Base-by-base conservation (phyloP, 1,139 yeast species). In the Yamadazyma jaroonii region DNA sequence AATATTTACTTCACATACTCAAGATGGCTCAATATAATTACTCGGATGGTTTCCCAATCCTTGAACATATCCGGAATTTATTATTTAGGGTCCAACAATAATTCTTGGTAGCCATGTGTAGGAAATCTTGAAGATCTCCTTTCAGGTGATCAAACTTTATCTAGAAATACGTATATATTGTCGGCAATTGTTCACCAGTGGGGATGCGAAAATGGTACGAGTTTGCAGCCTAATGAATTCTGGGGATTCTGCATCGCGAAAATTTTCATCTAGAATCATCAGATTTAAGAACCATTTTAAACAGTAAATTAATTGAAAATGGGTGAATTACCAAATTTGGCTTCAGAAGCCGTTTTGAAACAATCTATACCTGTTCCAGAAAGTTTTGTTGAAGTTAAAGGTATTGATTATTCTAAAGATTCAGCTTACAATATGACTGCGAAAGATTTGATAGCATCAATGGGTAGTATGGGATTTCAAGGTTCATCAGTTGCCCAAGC, bases 381-480 rank as follows among this genome's bases (percentile, higher is more conserved):
- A 29, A 79, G 77, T 51, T 84, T 85, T 42, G 81, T 77, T 17
- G 75, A 79, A 52, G 96, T 94, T 29, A 67, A 75, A 41, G 99
- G 98, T 38, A 79, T 92, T 35, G 97, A 92, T 62, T 94, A 90
- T 62, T 80, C 90, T 36, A 72, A 81, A 49, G 83, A 84, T 34
- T 73, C 72, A 40, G 80, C 84, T 13, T 72, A 65, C 46, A 79
- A 88, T 60, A 80, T 86, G 77, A 69, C 72, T 35, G 97, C 97
- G 21, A 71, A 73, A 12, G 94, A 87, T 53, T 69, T 92, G 48
- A 76, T 92, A 47, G 71, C 69, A 26, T 78, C 94, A 29, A 92
- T 94, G 98, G 78, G 71, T 51, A 81, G 80, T 32, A 92, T 92
- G 97, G 99, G 99, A n/a, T 94, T 92, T 72, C 99, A 92, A 65